Base-by-base conservation (phyloP, 2,329 filamentous ascomycete genomes). In the Fusarium irregulare region DNA sequence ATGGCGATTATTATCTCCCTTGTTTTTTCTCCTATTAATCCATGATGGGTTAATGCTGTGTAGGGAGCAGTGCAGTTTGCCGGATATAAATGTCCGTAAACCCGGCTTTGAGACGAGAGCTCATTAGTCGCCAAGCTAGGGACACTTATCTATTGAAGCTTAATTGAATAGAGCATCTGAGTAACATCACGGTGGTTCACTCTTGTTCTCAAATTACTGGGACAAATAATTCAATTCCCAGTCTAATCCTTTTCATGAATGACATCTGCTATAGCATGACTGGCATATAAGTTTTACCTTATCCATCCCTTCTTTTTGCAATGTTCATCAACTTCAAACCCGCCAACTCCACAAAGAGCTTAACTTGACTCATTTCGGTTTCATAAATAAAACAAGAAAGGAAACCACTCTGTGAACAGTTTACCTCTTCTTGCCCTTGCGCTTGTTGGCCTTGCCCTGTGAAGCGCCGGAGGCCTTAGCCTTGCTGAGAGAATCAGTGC, bases 371-470 rank as follows among this genome's bases (percentile, higher is more conserved):
- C 42, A 46, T 21, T 42, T 53, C 27, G 20, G 34, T 42, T 53
- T 53, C 34, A 53, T 53, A 53, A 42, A 42, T 21, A 7, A 28
- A 51, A n/a, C 18, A 42, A 12, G n/a, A 30, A 44, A 47, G 46
- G 42, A 21, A 28, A 40, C 46, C 53, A 53, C 32, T 25, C 28
- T 34, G 23, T 3, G 6, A 25, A 5, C 13, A 21, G n/a, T 69
- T 81, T 75, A 87, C 79, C 82, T 84, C 82, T 87, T 88, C 82
- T 84, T 87, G 75, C 79, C 80, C 79, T 83, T 87, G 67, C 85
- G 78, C 81, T 86, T 88, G 80, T 81, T 86, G 56, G 83, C 79
- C 81, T 82, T 85, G 71, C 77, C 78, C 70, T 80, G 78, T 75
- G 85, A 82, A 37, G 81, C 76, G 48, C 86, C 84, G 20, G 83